Conservation (phyloP, 2,329 filamentous ascomycete genomes). For the Westerdykella aurantiaca region DNA sequence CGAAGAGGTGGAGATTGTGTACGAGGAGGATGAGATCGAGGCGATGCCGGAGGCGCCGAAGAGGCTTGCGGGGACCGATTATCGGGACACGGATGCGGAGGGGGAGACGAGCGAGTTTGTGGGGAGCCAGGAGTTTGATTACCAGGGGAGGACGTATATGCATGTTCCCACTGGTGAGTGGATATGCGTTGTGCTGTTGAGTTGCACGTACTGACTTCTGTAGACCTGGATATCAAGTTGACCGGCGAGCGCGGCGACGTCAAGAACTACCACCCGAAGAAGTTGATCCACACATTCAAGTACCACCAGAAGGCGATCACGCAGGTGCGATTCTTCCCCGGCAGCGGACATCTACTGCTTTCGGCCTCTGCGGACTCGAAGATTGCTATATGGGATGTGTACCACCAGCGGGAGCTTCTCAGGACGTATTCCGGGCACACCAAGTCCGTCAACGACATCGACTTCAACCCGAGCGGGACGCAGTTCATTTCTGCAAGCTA, state of each 20-base stretch:
- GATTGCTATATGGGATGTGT: constrained; percentile 91
- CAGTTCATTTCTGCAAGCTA: constrained; percentile 89
- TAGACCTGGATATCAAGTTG: constrained; percentile 45
- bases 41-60: constrained; percentile 56
- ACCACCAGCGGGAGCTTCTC: constrained; percentile 80
- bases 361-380: constrained; percentile 87
- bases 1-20: constrained; percentile 65
- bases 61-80: constrained; percentile 52
- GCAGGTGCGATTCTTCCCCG: constrained; percentile 82
- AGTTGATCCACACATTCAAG: constrained; percentile 85
- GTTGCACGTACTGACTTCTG: constrained; percentile 3
- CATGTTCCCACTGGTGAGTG: constrained; percentile 67
- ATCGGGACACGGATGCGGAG: constrained; percentile 41
- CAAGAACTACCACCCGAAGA: constrained; percentile 93
- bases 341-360: constrained; percentile 79
- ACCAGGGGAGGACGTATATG: constrained; percentile 96
- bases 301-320: constrained; percentile 79
- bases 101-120: constrained; percentile 82
- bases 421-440: constrained; percentile 88
- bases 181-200: neutral
- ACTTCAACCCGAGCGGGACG: constrained; percentile 75
- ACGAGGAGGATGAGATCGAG: constrained; percentile 67
- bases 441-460: constrained; percentile 83
- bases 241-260: constrained; percentile 70
- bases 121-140: constrained; percentile 77